Evolutionary conservation across 345 rosid species (phyloP).

Genomic region (Clarkia xantiana): DNA sequence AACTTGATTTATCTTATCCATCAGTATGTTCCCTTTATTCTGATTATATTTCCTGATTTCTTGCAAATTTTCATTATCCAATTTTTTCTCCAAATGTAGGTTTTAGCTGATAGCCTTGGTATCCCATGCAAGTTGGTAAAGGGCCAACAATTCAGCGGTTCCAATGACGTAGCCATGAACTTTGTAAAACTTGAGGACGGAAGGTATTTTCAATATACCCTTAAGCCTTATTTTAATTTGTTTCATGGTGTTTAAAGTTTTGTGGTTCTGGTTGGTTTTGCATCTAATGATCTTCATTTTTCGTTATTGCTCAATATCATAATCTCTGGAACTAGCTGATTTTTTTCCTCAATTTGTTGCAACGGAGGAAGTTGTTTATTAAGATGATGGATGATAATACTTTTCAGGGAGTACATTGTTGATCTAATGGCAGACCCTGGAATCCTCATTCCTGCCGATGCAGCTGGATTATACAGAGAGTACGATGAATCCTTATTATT

Average conservation of each 20-base stretch:
- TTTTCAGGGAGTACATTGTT: slow-evolving; percentile 92
- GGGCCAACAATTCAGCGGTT: slow-evolving; percentile 81
- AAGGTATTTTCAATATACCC: slow-evolving; percentile 28
- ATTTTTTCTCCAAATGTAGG: slow-evolving; percentile 33
- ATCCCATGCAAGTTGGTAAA: slow-evolving; percentile 89
- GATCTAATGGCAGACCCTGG: slow-evolving; percentile 97
- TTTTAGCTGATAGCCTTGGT: slow-evolving; percentile 75
- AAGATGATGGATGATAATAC: slow-evolving; percentile 13
- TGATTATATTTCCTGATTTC: too few species aligned
- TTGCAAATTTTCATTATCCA: not conserved
- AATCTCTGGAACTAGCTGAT: not conserved
- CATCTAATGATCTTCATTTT: not conserved
- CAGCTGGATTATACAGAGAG: slow-evolving; percentile 53
- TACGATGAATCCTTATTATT: slow-evolving; percentile 48
- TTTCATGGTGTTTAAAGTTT: too few species aligned
- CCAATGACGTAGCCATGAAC: slow-evolving; percentile 81
- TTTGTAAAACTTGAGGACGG: slow-evolving; percentile 80
- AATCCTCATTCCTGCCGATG: slow-evolving; percentile 84
- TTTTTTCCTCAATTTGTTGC: not conserved
- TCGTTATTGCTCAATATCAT: not conserved
- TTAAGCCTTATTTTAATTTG: not conserved
- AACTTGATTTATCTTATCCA: too few species aligned
- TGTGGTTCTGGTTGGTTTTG: not conserved
- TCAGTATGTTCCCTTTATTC: too few species aligned
- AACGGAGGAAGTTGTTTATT: slow-evolving; percentile 5